phyloP scores from a whole-genome alignment of 2,329 filamentous ascomycete species.

The Diplocarpon rosae region DNA sequence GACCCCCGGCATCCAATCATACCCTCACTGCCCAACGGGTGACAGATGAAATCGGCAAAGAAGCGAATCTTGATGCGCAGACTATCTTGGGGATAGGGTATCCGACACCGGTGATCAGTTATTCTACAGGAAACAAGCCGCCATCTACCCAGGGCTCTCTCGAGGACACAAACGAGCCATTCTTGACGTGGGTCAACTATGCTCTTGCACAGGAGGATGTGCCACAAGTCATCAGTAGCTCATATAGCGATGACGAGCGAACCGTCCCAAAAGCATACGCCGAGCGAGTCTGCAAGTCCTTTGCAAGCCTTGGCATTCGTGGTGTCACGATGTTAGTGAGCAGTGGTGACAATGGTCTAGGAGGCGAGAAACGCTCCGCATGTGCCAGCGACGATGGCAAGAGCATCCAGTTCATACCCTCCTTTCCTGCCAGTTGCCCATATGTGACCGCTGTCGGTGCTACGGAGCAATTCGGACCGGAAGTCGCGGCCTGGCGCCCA shows the following conservation, averaged over 20 bases:
- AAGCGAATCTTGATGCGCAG: conserved; percentile 47
- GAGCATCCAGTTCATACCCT: conserved; percentile 39
- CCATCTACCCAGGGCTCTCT: conserved; percentile 26
- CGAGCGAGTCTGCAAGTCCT: conserved; percentile 39
- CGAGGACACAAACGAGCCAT: conserved; percentile 39
- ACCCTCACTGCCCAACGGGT: conserved; percentile 7
- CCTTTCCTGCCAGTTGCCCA: conserved; percentile 40
- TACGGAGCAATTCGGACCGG: conserved; percentile 13
- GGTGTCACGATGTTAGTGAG: conserved; percentile 41
- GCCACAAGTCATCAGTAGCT: conserved; percentile 45
- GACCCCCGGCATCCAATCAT: conserved; percentile 4
- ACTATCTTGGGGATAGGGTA: conserved; percentile 42
- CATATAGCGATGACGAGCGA: conserved; percentile 48
- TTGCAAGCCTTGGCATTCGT: conserved; percentile 41
- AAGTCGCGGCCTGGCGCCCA: conserved; percentile 23
- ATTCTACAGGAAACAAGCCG: conserved; percentile 43
- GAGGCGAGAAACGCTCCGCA: conserved; percentile 20
- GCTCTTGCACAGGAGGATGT: conserved; percentile 36
- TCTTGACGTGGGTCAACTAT: conserved; percentile 41
- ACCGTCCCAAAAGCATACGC: conserved; percentile 42
- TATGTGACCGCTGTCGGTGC: conserved; percentile 18
- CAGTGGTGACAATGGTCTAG: conserved; percentile 40
- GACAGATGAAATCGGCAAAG: conserved; percentile 20
- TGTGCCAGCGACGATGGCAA: conserved; percentile 47
- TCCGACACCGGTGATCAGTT: conserved; percentile 42